These are phyloP conservation scores for Myxozyma udenii DNA, from an alignment of 805 yeast genomes.

Conservation along the genomic window DNA sequence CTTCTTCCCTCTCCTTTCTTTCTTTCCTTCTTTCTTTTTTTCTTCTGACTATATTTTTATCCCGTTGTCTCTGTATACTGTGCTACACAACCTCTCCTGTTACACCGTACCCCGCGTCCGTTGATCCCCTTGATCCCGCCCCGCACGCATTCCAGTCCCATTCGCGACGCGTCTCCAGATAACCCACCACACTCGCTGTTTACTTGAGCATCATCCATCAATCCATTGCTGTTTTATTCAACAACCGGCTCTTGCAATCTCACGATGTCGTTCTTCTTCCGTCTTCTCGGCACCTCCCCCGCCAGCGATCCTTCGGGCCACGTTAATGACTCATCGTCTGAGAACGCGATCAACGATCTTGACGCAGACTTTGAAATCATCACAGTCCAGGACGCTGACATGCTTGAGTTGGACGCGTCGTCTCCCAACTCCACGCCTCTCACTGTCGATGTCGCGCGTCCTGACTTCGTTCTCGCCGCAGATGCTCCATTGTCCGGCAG, in stretches of 20 bases:
- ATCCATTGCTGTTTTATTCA: no score
- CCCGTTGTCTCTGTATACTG: not conserved
- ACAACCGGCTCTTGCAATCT: no score
- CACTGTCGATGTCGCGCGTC: conserved; percentile 1
- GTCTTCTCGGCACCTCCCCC: conserved; percentile 4
- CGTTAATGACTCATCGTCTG: not conserved
- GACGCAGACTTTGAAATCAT: conserved; percentile 10
- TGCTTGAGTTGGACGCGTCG: conserved; percentile 1
- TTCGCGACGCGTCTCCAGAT: not conserved
- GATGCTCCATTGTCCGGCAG: not conserved
- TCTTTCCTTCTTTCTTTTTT: not conserved
- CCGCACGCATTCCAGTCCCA: not conserved
- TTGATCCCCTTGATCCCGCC: not conserved
- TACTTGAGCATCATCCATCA: not conserved
- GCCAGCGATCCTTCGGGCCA: conserved; percentile 1
- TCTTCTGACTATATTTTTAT: not conserved
- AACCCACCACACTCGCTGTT: not conserved
- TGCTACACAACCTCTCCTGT: not conserved
- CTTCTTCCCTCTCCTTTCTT: not conserved
- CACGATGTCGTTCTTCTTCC: conserved; percentile 7
- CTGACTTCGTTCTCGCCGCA: not conserved
- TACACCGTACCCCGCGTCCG: not conserved
- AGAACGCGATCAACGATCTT: not conserved
- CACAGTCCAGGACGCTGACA: conserved; percentile 11
- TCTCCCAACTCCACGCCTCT: not conserved